Conservation (phyloP, 345 rosid species). For the Salix caprea region DNA sequence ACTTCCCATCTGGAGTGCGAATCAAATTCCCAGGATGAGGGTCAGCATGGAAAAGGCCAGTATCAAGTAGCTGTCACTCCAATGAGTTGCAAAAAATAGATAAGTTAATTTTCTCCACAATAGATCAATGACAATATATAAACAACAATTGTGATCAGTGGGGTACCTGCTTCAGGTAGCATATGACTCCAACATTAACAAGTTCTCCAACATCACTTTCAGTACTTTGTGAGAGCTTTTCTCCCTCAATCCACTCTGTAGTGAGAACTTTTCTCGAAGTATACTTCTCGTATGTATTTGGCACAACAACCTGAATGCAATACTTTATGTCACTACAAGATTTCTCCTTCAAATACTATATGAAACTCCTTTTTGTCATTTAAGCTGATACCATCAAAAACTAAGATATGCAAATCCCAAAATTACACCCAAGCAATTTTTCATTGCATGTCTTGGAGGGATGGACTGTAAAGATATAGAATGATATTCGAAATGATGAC, state of each 20-base stretch:
- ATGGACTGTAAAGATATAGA: not conserved
- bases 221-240: conserved; percentile 85
- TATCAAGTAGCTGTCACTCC: conserved; percentile 76
- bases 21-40: conserved; percentile 99
- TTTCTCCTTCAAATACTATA: not conserved
- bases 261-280: conserved; percentile 97
- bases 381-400: not conserved
- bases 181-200: conserved; percentile 94
- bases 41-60: conserved; percentile 97
- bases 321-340: not conserved
- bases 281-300: conserved; percentile 69
- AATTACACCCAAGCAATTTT: too few relatives aligned
- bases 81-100: conserved; percentile 4
- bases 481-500: not conserved
- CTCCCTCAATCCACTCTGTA: conserved; percentile 84
- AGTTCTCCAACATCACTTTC: conserved; percentile 95
- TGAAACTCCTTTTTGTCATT: too few relatives aligned
- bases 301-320: conserved; percentile 69
- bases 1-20: conserved; percentile 96
- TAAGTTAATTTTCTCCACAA: not conserved
- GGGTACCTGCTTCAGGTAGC: conserved; percentile 92
- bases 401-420: not conserved
- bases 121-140: not conserved
- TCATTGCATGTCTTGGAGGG: too few relatives aligned
- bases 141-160: not conserved